Evolutionary conservation across 495 filamentous ascomycete genomes (phyloP), one percentile per base, ranked within the genome.

Genomic region (Xylaria venustula): DNA sequence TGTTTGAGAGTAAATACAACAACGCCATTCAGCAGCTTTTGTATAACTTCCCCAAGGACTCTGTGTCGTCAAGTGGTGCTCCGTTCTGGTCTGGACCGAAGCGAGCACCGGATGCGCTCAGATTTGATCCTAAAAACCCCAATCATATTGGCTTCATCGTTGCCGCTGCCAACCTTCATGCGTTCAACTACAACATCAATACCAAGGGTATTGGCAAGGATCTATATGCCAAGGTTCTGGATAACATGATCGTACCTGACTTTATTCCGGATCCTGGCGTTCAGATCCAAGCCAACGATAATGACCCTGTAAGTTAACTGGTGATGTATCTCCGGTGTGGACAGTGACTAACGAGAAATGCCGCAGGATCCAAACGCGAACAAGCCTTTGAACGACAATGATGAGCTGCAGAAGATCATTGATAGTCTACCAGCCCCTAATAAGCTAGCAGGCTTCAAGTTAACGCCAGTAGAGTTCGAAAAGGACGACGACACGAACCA

Each of bases 21-120:
- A 95, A 99, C 69, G 90, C 90, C 25, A 97, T 99, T 56, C 91
- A 95, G 71, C 95, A 99, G 70, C 81, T 99, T 42, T 83, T 99
- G 9, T 96, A 90, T 82, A 99, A 97, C 78, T 99, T 99, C 79
- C 95, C 94, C 42, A 93, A 93, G 71, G 94, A 98, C 72, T 90
- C 93, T 0, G 83, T 80, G 36, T 96, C 94, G 2, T 92, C 91
- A 32, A 88, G 84, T 20, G 94, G 95, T 40, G 88, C 93, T 57
- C 90, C 85, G 1, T 99, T 99, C 81, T 99, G 95, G 95, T 97
- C 93, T 55, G 95, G 95, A 42, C 95, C 95, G 19, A 99, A 99
- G 84, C 91, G 95, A 68, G 95, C 95, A 7, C 95, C 95, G 9
- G 89, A 93, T 58, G 88, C 94, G 64, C 76, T 97, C 64, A 91